Base-by-base conservation (phyloP, 2,329 filamentous ascomycete genomes). In the Trichoderma harzianum region DNA sequence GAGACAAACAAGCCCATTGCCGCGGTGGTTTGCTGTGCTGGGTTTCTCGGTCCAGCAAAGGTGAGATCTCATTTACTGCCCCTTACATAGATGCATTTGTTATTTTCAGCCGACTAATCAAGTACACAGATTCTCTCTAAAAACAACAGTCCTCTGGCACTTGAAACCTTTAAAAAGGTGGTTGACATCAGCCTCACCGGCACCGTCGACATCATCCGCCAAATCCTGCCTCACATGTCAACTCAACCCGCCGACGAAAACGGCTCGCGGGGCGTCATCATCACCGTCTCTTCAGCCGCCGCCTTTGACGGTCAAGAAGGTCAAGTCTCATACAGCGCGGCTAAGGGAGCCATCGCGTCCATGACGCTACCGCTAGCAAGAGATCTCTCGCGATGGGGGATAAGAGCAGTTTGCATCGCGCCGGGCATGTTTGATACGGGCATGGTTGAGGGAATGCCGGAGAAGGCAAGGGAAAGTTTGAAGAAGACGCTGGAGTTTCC, bases 341-440 rank as follows among this genome's bases (percentile, higher is more conserved):
- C 62, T 14, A 65, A 65, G 12, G 62, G 62, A 18, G 62, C 62
- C 28, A 51, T 65, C 8, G 62, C 62, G 6, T n/a, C 62, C 7
- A 34, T 65, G 43, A 65, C 62, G 12, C 62, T 65, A 14, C 62
- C 62, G 1, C 43, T 65, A 0, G 62, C 62, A 7, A 53, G 62
- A 8, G 62, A 65, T 53, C 39, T 65, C 43, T 65, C 62, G 6
- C 62, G 28, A 28, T 34, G 43, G 62, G 62, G 62, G 12, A 65
- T 65, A 4, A 7, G 62, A 2, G 62, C 62, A 1, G 62, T 65
- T 47, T 65, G 62, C 10, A 65, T 65, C 4, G 62, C 62, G 62
- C 62, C 62, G 28, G 62, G 62, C 3, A 65, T 65, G 62, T 65
- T 65, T 53, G 62, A 65, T 18, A 65, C 62, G 12, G 62, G 62